Evolutionary conservation across 169 alveolate genomes (phyloP), one percentile per base, ranked within the genome.

Genomic region (Eimeria acervulina): DNA sequence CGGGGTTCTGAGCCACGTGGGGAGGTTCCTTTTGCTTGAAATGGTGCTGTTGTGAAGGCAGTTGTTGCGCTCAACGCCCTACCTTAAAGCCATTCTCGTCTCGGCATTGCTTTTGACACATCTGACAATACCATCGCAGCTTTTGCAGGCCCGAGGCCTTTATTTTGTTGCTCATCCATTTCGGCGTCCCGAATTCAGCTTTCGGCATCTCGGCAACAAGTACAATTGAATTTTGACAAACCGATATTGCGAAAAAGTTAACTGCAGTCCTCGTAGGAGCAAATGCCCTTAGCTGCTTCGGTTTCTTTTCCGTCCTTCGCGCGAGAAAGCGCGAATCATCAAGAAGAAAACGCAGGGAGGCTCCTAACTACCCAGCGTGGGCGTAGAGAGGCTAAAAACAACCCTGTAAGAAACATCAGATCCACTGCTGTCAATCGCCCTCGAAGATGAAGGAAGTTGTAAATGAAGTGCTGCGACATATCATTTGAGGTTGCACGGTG

Each of bases 31-130:
- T 28, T 19, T 17, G 72, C 74, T 5, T 10, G 55, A 19, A 31
- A 26, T 51, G 44, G 31, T 33, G 81, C 28, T 78, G 66, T 5
- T 44, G 42, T 23, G 23, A 36, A 28, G 68, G 47, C 26, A 8
- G 52, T 66, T 31, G 72, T 26, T 36, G 17, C 63, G 3, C 42
- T 28, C 10, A 33, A 17, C 31, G 70, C 47, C 93, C 5, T 52
- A 97, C 98, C 97, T 98, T 99, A 97, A 98, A 99, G 8, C 99
- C 99, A 90, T 99, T 99, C 94, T 98, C 99, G 91, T 99, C 99
- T 40, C 99, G 97, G 97, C 99, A 99, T 87, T 98, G 99, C 96
- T 99, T 98, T 96, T 99, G 99, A 91, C 99, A 98, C 99, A 99
- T 98, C 96, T 99, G 99, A 97, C 99, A 99, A 95, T 99, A 99